Evolutionary conservation across 2,329 filamentous ascomycete species (phyloP).

Genomic region (Cephalotrichum gorgonifer): DNA sequence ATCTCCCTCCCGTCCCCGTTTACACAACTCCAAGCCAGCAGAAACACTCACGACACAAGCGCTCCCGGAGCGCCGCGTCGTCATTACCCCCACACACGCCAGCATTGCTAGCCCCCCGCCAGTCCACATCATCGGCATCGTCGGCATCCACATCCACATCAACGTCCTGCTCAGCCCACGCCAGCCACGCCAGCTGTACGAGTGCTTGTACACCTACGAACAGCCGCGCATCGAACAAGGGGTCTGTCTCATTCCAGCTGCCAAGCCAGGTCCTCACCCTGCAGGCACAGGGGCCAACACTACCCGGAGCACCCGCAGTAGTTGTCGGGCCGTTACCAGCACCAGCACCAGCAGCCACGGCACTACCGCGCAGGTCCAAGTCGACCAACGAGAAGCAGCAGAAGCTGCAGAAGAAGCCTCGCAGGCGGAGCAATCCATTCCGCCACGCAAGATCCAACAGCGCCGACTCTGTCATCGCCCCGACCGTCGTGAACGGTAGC

Average conservation of each 20-base stretch:
- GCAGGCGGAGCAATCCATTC: neutral
- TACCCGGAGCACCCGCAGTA: too few species aligned
- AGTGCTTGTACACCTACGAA: too few species aligned
- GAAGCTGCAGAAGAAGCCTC: slow-evolving; percentile 6
- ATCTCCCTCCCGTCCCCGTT: neutral
- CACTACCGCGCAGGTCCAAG: neutral
- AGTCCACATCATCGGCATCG: neutral
- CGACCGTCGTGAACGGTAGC: too few species aligned
- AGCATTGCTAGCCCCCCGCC: neutral
- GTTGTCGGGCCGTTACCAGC: neutral
- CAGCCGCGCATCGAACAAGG: too few species aligned
- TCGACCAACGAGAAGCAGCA: neutral
- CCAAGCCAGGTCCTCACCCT: too few species aligned
- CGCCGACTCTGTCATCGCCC: neutral
- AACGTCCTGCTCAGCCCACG: too few species aligned
- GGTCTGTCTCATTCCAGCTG: too few species aligned
- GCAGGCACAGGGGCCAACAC: too few species aligned
- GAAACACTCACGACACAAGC: neutral
- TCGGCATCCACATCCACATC: neutral
- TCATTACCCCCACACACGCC: neutral
- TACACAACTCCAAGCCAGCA: neutral
- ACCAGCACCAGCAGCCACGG: neutral
- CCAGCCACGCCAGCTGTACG: too few species aligned
- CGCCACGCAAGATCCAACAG: slow-evolving; percentile 1
- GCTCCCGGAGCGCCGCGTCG: slow-evolving; percentile 1